Conservation (phyloP, 495 filamentous ascomycete species). For the Annulohypoxylon nitens region DNA sequence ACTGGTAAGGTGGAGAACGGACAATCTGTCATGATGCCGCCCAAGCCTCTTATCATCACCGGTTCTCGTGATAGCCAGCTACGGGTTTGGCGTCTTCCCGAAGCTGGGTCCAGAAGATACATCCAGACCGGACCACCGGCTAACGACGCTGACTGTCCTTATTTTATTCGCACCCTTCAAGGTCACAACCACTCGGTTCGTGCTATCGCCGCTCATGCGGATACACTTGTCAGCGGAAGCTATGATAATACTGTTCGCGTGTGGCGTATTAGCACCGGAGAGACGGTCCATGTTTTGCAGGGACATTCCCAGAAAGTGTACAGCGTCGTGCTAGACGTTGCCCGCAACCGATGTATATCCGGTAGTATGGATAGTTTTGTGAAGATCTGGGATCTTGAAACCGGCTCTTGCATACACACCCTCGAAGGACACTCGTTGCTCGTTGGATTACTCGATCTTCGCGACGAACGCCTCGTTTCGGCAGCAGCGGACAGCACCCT, state of each 20-base stretch:
- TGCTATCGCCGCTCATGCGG: slow-evolving; percentile 94
- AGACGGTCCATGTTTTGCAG: slow-evolving; percentile 85
- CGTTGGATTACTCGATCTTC: slow-evolving; percentile 90
- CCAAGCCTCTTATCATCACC: slow-evolving; percentile 94
- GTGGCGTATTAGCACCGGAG: slow-evolving; percentile 97
- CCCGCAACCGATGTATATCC: slow-evolving; percentile 94
- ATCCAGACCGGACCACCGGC: slow-evolving; percentile 80
- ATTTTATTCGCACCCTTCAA: slow-evolving; percentile 87
- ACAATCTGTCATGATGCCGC: slow-evolving; percentile 87
- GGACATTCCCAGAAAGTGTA: slow-evolving; percentile 97
- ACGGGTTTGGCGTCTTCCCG: slow-evolving; percentile 95
- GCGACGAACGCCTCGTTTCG: slow-evolving; percentile 89
- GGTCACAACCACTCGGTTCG: slow-evolving; percentile 97
- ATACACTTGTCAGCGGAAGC: slow-evolving; percentile 98
- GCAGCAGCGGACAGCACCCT: slow-evolving; percentile 96
- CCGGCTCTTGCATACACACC: slow-evolving; percentile 85
- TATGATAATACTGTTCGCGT: slow-evolving; percentile 97
- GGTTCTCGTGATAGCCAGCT: slow-evolving; percentile 95
- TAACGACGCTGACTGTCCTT: slow-evolving; percentile 89
- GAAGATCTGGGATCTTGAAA: slow-evolving; percentile 98
- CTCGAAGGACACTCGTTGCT: slow-evolving; percentile 95
- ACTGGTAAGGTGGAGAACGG: slow-evolving; percentile 79
- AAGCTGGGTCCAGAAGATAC: slow-evolving; percentile 77
- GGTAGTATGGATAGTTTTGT: slow-evolving; percentile 98
- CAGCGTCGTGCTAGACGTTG: slow-evolving; percentile 93